Evolutionary conservation across 129 eudicot species (phyloP), one percentile per base, ranked within the genome.

Genomic region (Flaveria brownii): DNA sequence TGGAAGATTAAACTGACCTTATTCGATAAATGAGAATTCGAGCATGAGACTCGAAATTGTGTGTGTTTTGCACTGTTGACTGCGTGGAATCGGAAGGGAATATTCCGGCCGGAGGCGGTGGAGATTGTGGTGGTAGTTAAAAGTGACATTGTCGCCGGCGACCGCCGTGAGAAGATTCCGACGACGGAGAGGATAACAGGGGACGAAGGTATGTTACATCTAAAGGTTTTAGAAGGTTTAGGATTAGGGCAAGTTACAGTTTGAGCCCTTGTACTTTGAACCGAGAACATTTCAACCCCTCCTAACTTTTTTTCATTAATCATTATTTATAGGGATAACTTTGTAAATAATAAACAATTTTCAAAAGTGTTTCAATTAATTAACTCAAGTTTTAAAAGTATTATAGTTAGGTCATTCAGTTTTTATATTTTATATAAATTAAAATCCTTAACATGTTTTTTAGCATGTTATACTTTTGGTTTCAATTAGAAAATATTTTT

Each of bases 1-100:
- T 22, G 7, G 16, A 12, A 81, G 36, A 62, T 61, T 36, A 3
- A 42, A 52, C 70, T 65, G 5, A 84, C 91, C 85, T 86, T 89
- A 83, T 75, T 78, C 10, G 82, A 46, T 33, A 30, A 36, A 5
- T 36, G 41, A 36, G 41, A 47, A 26, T 68, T 56, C n/a, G 88
- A 84, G 65, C 89, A 86, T 1, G 87, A 84, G 64, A 84, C 62
- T 43, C 52, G 82, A 25, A 33, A 81, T 52, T 41, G 65, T 28
- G 14, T 65, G 23, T 83, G 66, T 28, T 68, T 73, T 23, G 70
- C 74, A 42, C 36, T 56, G 45, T 26, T 51, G 25, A 39, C 12
- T 47, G 11, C 28, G 70, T 51, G 23, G 61, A 54, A 77, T 41
- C 36, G 76, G 52, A 70, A 25, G 62, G 84, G 73, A 16, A 69